These are phyloP conservation scores for Rhizopogon sp. DNA, from an alignment of 768 basidiomycete species.

Conservation along the genomic window DNA sequence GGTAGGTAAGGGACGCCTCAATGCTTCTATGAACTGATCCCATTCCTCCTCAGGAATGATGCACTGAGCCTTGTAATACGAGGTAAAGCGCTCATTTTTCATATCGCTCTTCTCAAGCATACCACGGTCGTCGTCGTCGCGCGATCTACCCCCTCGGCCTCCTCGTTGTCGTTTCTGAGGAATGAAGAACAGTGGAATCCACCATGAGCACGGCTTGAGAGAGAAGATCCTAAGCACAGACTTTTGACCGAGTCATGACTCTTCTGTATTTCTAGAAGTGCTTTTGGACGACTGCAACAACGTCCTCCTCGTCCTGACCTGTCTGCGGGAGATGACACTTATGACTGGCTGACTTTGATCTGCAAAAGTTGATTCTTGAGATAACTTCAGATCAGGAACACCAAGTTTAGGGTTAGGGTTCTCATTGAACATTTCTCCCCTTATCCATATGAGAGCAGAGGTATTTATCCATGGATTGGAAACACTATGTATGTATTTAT, in stretches of 20 bases:
- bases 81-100: conserved; percentile 62
- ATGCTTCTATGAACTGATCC: conserved; percentile 58
- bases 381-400: background rate
- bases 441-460: no score
- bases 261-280: background rate
- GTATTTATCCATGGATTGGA: no score
- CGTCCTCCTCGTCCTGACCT: background rate
- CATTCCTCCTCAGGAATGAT: conserved; percentile 79
- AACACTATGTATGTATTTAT: no score
- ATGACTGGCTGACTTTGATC: no score
- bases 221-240: background rate
- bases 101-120: conserved; percentile 57
- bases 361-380: background rate
- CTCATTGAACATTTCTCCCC: background rate
- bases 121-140: conserved; percentile 41
- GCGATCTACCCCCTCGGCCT: conserved; percentile 9
- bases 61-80: conserved; percentile 72
- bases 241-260: conserved; percentile 7
- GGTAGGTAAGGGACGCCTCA: conserved; percentile 78
- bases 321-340: no score
- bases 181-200: background rate
- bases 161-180: conserved; percentile 16
- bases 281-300: background rate
- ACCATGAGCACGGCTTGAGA: background rate
- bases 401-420: conserved; percentile 3